Evolutionary conservation across 306 rosid genomes (phyloP).

Genomic region (Crataegus laevigata): DNA sequence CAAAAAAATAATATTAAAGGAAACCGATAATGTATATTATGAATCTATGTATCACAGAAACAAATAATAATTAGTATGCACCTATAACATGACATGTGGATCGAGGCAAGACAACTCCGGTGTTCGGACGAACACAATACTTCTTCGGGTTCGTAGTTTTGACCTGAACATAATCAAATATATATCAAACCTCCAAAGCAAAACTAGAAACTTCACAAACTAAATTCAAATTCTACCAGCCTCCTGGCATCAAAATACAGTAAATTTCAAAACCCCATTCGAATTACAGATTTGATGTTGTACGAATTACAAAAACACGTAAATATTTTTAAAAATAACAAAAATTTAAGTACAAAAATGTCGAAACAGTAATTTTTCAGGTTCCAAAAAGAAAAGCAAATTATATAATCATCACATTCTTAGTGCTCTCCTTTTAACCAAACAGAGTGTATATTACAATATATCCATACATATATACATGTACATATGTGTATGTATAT

Average conservation of each 20-base stretch:
- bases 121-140: slow-evolving; percentile 98
- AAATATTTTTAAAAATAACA: not conserved
- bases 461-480: too few species aligned
- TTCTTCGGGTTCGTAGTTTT: slow-evolving; percentile 92
- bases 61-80: slow-evolving; percentile 16
- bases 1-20: not conserved
- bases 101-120: slow-evolving; percentile 73
- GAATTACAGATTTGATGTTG: not conserved
- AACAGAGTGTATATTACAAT: not conserved
- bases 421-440: not conserved
- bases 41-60: not conserved
- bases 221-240: not conserved
- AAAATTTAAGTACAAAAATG: not conserved
- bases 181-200: slow-evolving; percentile 10
- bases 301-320: not conserved
- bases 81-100: slow-evolving; percentile 90
- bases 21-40: not conserved
- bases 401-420: not conserved
- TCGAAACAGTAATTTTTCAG: not conserved
- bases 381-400: not conserved
- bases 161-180: slow-evolving; percentile 44
- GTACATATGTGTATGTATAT: not conserved
- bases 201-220: not conserved
- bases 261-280: not conserved
- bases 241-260: not conserved